phyloP scores from a whole-genome alignment of 1,284 basidiomycete genomes.

The Sparassis latifolia region DNA sequence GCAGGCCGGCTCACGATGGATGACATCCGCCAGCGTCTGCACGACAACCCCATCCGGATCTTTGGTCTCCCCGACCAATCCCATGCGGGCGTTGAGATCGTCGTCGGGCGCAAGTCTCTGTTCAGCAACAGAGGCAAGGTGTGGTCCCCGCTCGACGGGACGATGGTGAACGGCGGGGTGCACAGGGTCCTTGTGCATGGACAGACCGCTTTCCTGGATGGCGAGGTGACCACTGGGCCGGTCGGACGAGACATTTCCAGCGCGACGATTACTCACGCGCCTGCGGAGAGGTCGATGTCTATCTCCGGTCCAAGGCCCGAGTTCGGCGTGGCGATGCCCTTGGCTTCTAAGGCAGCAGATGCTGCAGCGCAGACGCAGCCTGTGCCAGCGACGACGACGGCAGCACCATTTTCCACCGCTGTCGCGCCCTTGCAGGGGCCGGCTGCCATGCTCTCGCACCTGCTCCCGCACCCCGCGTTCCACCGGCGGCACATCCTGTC shows the following conservation, averaged over 20 bases:
- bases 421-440: slow-evolving; percentile 23
- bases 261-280: slow-evolving; percentile 48
- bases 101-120: slow-evolving; percentile 70
- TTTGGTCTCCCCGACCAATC: slow-evolving; percentile 86
- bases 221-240: slow-evolving; percentile 58
- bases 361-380: slow-evolving; percentile 6
- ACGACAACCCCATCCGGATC: slow-evolving; percentile 91
- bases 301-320: slow-evolving; percentile 19
- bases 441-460: slow-evolving; percentile 33
- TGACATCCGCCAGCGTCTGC: slow-evolving; percentile 75
- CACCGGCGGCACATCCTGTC: slow-evolving; percentile 88
- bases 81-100: slow-evolving; percentile 90
- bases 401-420: slow-evolving; percentile 5
- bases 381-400: slow-evolving; percentile 1
- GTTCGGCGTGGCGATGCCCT: slow-evolving; percentile 4
- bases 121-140: slow-evolving; percentile 44
- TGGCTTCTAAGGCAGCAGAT: slow-evolving; percentile 9
- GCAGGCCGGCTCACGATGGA: slow-evolving; percentile 79
- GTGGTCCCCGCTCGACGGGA: slow-evolving; percentile 86
- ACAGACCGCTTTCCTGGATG: slow-evolving; percentile 91
- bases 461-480: slow-evolving; percentile 65
- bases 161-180: slow-evolving; percentile 66
- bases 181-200: slow-evolving; percentile 91
- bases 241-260: slow-evolving; percentile 81
- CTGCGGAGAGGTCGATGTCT: slow-evolving; percentile 23